Conservation (phyloP, 148 eudicot genomes). For the Dianthus caryophyllus region DNA sequence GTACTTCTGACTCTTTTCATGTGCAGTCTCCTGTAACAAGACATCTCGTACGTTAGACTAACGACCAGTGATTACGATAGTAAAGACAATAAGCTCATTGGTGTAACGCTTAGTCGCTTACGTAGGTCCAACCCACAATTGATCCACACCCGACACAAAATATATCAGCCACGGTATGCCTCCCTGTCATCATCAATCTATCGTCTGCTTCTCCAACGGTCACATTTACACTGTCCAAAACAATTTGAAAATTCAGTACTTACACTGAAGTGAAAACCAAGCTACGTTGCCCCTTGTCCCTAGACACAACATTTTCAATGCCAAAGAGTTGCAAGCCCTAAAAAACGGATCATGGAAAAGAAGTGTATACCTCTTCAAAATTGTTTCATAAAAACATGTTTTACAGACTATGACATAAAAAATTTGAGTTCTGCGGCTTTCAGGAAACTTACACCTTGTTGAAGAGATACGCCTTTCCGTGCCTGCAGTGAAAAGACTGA, state of each 20-base stretch:
- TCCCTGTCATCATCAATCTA: slow-evolving; percentile 86
- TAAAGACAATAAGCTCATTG: slow-evolving; percentile 9
- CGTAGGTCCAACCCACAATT: slow-evolving; percentile 89
- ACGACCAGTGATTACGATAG: no score
- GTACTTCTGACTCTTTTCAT: slow-evolving; percentile 84
- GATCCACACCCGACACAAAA: slow-evolving; percentile 92
- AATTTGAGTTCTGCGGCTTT: slow-evolving; percentile 16
- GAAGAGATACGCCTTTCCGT: slow-evolving; percentile 97
- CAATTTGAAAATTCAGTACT: slow-evolving; percentile 1
- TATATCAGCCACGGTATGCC: slow-evolving; percentile 82
- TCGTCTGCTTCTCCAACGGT: slow-evolving; percentile 67
- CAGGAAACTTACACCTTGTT: slow-evolving; percentile 84
- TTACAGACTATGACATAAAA: neutral
- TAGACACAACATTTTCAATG: no score
- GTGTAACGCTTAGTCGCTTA: slow-evolving; percentile 42
- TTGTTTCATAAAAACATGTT: neutral
- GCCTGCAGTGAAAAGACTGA: slow-evolving; percentile 82
- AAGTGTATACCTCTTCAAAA: neutral
- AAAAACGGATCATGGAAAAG: neutral
- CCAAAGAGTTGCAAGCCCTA: neutral
- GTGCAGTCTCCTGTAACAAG: slow-evolving; percentile 80
- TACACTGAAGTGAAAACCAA: slow-evolving; percentile 1
- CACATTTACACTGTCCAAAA: slow-evolving; percentile 60
- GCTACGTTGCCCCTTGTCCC: neutral
- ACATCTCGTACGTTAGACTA: slow-evolving; percentile 25